Base-by-base conservation (phyloP, 75 land plant species). In the Pseudotsuga menziesii region DNA sequence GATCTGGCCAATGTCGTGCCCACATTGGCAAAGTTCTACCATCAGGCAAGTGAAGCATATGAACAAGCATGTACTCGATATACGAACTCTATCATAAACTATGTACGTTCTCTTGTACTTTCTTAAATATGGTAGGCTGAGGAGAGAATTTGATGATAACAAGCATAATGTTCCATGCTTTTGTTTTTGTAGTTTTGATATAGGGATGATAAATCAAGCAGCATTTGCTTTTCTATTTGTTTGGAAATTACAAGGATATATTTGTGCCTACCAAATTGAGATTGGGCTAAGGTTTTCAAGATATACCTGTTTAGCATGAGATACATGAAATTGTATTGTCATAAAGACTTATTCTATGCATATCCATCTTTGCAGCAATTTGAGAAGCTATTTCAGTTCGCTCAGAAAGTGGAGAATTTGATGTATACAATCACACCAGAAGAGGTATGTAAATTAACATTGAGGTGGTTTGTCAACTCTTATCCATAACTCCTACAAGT, bases 1-100 rank as follows among this genome's bases (percentile, higher is more conserved):
- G 99, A 97, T 60, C 87, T 94, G 12, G 99, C 99, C 27, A 97
- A 97, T 87, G 91, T 92, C 76, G 98, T 94, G 59, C 94, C 99
- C 1, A 92, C 96, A 27, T 73, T 97, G 77, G 98, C 96, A 48
- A 92, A 91, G 78, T 97, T 92, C 72, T 97, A 97, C 77, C 99
- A 95, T 78, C 98, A 89, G 76, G 99, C 99, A 57, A 97, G 99
- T 83, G 99, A 97, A 85, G 80, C 89, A 54, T 97, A 97, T 84
- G 99, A 97, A 77, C 99, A 97, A 82, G 99, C 99, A 56, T 92
- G 99, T 76, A 83, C 89, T 39, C 93, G 94, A 54, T 92, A 92
- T 80, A 91, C 94, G 67, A 97, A 82, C 79, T 85, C 89, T 74
- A 90, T 97, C 22, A 97, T 97, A 72, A 95, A 92, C 76, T 81